Conservation (phyloP, 306 rosid species). For the Rosa rugosa region DNA sequence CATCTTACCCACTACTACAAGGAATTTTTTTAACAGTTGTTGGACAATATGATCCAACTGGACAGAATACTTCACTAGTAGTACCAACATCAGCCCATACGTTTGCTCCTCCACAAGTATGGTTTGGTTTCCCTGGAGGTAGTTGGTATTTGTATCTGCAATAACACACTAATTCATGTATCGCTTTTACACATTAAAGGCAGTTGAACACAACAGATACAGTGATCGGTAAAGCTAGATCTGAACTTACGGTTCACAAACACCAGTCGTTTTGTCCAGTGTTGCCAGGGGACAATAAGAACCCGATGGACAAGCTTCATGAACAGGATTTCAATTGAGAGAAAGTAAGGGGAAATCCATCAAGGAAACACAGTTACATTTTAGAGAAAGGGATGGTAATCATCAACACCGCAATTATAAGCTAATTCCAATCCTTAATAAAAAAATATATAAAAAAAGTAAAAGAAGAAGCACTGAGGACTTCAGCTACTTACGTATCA, state of each 20-base stretch:
- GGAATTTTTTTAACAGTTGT: constrained; percentile 43
- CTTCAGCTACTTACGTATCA: constrained; percentile 74
- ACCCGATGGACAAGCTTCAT: constrained; percentile 90
- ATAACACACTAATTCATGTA: constrained; percentile 12
- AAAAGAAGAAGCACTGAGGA: not conserved
- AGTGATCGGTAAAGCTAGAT: constrained; percentile 14
- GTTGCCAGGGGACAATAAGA: constrained; percentile 81
- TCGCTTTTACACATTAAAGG: not conserved
- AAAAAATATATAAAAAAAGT: not conserved
- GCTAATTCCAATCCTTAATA: not conserved
- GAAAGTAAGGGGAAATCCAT: constrained; percentile 14
- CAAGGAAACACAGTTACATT: constrained; percentile 25
- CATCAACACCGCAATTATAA: not conserved
- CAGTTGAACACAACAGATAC: constrained; percentile 11
- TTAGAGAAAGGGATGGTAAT: not conserved
- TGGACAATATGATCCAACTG: constrained; percentile 90
- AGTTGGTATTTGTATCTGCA: constrained; percentile 82
- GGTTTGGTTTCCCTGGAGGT: constrained; percentile 74
- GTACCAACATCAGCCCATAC: constrained; percentile 77
- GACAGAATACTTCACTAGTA: constrained; percentile 71
- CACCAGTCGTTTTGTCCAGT: constrained; percentile 64
- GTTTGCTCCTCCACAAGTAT: constrained; percentile 94
- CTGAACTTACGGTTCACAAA: constrained; percentile 89
- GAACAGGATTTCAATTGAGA: constrained; percentile 31
- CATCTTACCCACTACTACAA: not conserved